Evolutionary conservation across 2,329 filamentous ascomycete genomes (phyloP).

Genomic region (Aureobasidium sp.): DNA sequence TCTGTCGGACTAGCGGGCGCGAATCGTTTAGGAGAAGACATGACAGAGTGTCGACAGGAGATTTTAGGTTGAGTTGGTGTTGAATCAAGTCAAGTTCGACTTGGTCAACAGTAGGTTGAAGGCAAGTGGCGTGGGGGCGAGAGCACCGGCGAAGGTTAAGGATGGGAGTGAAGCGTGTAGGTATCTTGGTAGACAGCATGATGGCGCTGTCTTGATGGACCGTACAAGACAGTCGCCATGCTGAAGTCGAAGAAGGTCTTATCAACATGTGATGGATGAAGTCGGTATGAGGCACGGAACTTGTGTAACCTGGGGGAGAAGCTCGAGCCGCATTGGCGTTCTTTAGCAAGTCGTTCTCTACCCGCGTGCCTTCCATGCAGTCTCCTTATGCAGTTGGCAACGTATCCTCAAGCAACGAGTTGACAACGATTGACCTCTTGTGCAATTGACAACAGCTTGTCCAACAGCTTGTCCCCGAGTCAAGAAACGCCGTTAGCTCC

Average conservation of each 20-base stretch:
- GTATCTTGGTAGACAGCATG: not conserved
- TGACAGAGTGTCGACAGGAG: constrained; percentile 6
- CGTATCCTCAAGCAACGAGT: not conserved
- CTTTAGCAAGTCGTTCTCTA: not conserved
- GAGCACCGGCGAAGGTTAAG: not conserved
- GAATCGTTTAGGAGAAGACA: not conserved
- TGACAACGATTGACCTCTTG: no score
- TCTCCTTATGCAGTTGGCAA: not conserved
- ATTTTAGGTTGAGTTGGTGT: constrained; percentile 2
- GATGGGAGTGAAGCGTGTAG: not conserved
- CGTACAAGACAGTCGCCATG: constrained; percentile 1
- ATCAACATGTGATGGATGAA: not conserved
- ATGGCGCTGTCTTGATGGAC: not conserved
- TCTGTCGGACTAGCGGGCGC: not conserved
- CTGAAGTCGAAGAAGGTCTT: not conserved
- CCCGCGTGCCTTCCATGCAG: not conserved
- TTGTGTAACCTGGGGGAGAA: not conserved
- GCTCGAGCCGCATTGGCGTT: not conserved
- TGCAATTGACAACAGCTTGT: no score
- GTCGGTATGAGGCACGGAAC: not conserved
- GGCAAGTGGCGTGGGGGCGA: not conserved
- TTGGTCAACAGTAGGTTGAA: not conserved
- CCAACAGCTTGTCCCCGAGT: not conserved
- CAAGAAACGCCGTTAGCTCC: constrained; percentile 9
- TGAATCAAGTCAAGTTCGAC: not conserved